These are phyloP conservation scores for Nicotiana sylvestris DNA, from an alignment of 257 asterid species.

Conservation along the genomic window DNA sequence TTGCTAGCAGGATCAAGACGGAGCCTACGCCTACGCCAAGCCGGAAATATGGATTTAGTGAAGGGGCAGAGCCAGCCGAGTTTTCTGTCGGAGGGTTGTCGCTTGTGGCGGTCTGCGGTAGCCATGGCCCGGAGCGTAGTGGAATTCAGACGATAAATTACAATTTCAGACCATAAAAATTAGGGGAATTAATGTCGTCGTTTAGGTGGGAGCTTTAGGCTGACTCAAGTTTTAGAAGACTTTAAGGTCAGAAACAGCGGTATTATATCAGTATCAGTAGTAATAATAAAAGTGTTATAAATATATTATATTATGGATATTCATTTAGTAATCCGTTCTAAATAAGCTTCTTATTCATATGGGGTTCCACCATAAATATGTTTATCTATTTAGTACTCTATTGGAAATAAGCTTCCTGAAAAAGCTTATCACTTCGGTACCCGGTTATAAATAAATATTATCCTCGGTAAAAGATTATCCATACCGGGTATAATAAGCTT, in stretches of 20 bases:
- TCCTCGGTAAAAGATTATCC: too few species aligned
- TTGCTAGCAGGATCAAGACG: conserved; percentile 72
- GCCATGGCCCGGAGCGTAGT: conserved; percentile 47
- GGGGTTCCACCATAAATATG: too few species aligned
- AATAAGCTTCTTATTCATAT: too few species aligned
- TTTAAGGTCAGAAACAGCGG: not conserved
- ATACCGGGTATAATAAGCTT: too few species aligned
- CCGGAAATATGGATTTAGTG: conserved; percentile 64
- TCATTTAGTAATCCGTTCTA: too few species aligned
- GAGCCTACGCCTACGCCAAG: conserved; percentile 71
- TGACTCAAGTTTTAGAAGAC: not conserved
- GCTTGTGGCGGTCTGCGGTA: conserved; percentile 34
- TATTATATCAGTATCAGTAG: not conserved
- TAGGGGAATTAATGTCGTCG: not conserved
- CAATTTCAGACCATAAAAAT: not conserved
- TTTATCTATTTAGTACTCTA: too few species aligned
- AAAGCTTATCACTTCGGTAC: too few species aligned
- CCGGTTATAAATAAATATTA: too few species aligned
- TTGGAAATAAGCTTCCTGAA: too few species aligned
- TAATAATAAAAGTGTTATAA: too few species aligned
- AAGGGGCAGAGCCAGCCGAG: conserved; percentile 55
- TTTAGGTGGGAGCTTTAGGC: not conserved
- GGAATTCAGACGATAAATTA: conserved; percentile 10
- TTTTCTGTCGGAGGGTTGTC: conserved; percentile 26
- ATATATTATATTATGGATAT: too few species aligned